Conservation (phyloP, 1,139 yeast species). For the Entelexis paramagnoliae region DNA sequence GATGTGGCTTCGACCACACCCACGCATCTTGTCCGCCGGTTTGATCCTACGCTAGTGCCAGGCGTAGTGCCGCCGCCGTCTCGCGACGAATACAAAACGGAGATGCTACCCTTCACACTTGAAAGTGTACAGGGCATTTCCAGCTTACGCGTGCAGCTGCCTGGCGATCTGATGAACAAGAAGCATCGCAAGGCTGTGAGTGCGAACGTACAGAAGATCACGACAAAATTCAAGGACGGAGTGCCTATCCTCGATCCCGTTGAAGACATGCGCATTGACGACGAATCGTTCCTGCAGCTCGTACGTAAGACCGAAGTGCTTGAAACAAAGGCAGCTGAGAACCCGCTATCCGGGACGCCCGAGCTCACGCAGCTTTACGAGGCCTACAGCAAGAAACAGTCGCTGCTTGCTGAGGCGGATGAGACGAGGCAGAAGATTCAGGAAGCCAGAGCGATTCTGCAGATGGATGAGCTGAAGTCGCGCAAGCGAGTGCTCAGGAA, state of each 20-base stretch:
- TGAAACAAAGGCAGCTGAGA: constrained; percentile 58
- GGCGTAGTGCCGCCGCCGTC: constrained; percentile 74
- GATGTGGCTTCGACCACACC: constrained; percentile 60
- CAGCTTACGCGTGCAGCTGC: constrained; percentile 69
- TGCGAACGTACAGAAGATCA: constrained; percentile 69
- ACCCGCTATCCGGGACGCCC: constrained; percentile 60
- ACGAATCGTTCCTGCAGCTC: constrained; percentile 59
- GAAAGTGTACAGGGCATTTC: constrained; percentile 66
- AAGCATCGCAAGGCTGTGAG: constrained; percentile 64
- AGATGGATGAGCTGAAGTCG: constrained; percentile 83
- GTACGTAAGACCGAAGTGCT: constrained; percentile 71
- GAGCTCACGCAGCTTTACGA: constrained; percentile 52
- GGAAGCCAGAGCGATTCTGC: constrained; percentile 85
- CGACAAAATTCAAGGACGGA: constrained; percentile 78
- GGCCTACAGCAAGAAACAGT: constrained; percentile 54
- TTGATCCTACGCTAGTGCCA: constrained; percentile 64
- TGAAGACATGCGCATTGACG: constrained; percentile 82
- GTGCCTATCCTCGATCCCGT: constrained; percentile 83
- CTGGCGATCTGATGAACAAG: constrained; percentile 63
- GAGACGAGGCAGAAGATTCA: constrained; percentile 52
- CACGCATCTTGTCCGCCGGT: constrained; percentile 34
- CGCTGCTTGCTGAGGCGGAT: constrained; percentile 51
- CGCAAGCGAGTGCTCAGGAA: constrained; percentile 83
- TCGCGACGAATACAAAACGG: constrained; percentile 64
- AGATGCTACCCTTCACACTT: constrained; percentile 74